Evolutionary conservation across 352 stramenopile species (phyloP).

Genomic region (Phytopythium helicoides): DNA sequence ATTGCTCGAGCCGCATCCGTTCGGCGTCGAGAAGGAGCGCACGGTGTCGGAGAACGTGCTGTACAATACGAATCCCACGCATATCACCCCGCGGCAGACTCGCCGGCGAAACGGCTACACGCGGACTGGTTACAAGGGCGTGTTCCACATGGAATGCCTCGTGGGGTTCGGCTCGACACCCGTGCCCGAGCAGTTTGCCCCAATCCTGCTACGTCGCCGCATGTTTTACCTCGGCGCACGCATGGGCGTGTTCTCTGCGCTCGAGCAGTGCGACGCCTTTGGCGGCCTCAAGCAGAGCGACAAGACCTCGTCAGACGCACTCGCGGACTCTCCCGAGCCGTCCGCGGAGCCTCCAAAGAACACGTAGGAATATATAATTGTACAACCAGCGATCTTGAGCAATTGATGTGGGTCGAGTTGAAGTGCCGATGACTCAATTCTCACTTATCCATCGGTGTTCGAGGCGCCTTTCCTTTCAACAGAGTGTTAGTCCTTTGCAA

Average conservation of each 20-base stretch:
- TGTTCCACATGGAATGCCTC: constrained; percentile 37
- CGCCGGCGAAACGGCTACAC: constrained; percentile 22
- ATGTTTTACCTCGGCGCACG: constrained; percentile 39
- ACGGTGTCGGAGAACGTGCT: constrained; percentile 25
- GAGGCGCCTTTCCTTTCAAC: too few relatives aligned
- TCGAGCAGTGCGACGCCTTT: constrained; percentile 29
- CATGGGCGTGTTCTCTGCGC: constrained; percentile 22
- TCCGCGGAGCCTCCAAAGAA: not conserved
- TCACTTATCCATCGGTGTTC: too few relatives aligned
- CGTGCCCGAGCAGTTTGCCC: constrained; percentile 27
- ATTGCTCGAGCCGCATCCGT: constrained; percentile 38
- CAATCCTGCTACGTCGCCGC: constrained; percentile 28
- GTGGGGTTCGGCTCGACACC: constrained; percentile 42
- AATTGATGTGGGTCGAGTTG: too few relatives aligned
- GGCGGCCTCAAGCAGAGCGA: constrained; percentile 12
- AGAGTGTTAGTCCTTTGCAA: too few relatives aligned
- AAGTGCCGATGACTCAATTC: too few relatives aligned
- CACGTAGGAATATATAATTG: too few relatives aligned
- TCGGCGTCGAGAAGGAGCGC: constrained; percentile 15
- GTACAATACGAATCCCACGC: constrained; percentile 47
- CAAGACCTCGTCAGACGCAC: not conserved
- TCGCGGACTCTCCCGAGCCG: not conserved
- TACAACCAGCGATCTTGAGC: too few relatives aligned
- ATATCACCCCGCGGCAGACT: constrained; percentile 37
- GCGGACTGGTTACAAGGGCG: constrained; percentile 14